These are phyloP conservation scores for Cerrena zonata DNA, from an alignment of 1,284 basidiomycete genomes.

Conservation along the genomic window DNA sequence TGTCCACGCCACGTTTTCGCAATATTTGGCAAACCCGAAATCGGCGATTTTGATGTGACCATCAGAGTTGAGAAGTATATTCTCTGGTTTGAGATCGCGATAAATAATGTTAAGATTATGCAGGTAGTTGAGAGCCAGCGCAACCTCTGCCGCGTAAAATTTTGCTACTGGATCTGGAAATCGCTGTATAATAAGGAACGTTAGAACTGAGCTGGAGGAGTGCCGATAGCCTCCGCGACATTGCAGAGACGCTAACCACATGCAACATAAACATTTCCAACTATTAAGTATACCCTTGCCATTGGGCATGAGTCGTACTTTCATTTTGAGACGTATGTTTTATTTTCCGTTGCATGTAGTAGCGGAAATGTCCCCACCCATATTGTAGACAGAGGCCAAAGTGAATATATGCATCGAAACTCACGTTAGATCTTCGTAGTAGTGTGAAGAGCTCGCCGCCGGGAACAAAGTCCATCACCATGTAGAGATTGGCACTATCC, in stretches of 20 bases:
- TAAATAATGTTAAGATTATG: slow-evolving; percentile 92
- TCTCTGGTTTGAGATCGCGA: slow-evolving; percentile 96
- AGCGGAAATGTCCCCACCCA: too few species aligned
- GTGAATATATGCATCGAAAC: slow-evolving; percentile 21
- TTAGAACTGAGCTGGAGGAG: neutral
- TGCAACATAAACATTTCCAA: too few species aligned
- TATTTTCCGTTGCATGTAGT: too few species aligned
- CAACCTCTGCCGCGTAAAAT: slow-evolving; percentile 97
- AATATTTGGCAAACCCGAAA: slow-evolving; percentile 94
- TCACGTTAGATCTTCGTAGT: slow-evolving; percentile 80
- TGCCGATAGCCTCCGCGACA: too few species aligned
- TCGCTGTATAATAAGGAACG: slow-evolving; percentile 45
- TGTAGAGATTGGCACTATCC: slow-evolving; percentile 89
- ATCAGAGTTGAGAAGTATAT: slow-evolving; percentile 87
- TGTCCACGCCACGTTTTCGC: slow-evolving; percentile 91
- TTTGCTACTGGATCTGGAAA: slow-evolving; percentile 99
- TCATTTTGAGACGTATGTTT: too few species aligned
- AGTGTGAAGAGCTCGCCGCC: slow-evolving; percentile 95
- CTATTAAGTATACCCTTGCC: too few species aligned
- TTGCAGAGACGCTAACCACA: too few species aligned
- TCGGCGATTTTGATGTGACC: slow-evolving; percentile 98
- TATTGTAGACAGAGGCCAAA: too few species aligned
- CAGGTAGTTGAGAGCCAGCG: slow-evolving; percentile 88
- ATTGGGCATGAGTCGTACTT: too few species aligned
- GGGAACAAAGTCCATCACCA: slow-evolving; percentile 99